Evolutionary conservation across 805 yeast genomes (phyloP).

Genomic region (Pichia gijzeniarum): DNA sequence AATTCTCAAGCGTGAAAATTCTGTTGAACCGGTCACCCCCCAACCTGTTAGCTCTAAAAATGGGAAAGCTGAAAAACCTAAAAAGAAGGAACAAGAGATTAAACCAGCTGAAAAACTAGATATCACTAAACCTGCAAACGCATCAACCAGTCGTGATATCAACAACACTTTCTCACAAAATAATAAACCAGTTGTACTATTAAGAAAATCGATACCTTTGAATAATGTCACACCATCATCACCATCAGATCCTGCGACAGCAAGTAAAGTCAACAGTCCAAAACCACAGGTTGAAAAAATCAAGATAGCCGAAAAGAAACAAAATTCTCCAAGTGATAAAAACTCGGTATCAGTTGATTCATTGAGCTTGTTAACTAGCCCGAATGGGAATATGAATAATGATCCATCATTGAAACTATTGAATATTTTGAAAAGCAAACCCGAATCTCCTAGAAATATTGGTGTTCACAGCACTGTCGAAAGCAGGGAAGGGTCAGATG

Average conservation of each 20-base stretch:
- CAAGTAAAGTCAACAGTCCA: not conserved
- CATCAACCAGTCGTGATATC: constrained; percentile 9
- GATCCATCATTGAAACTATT: constrained; percentile 12
- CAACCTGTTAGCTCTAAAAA: too few species aligned
- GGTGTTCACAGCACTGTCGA: not conserved
- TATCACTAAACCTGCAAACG: constrained; percentile 16
- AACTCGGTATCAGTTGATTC: constrained; percentile 3
- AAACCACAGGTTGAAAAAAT: not conserved
- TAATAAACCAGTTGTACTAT: constrained; percentile 10
- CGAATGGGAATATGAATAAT: not conserved
- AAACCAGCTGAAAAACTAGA: constrained; percentile 6
- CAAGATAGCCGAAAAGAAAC: not conserved
- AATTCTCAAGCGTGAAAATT: constrained; percentile 16
- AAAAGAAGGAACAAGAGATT: not conserved
- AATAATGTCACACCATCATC: too few species aligned
- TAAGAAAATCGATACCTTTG: constrained; percentile 7
- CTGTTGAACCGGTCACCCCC: not conserved
- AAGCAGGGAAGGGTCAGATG: not conserved
- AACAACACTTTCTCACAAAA: not conserved
- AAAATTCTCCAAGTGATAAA: not conserved
- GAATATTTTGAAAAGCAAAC: constrained; percentile 7
- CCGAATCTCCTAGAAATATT: not conserved
- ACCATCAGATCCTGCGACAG: not conserved
- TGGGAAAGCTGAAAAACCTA: not conserved
- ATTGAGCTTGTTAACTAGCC: constrained; percentile 2